Evolutionary conservation across 2,329 filamentous ascomycete genomes (phyloP), one percentile per base, ranked within the genome.

Genomic region (Fusarium sp.): DNA sequence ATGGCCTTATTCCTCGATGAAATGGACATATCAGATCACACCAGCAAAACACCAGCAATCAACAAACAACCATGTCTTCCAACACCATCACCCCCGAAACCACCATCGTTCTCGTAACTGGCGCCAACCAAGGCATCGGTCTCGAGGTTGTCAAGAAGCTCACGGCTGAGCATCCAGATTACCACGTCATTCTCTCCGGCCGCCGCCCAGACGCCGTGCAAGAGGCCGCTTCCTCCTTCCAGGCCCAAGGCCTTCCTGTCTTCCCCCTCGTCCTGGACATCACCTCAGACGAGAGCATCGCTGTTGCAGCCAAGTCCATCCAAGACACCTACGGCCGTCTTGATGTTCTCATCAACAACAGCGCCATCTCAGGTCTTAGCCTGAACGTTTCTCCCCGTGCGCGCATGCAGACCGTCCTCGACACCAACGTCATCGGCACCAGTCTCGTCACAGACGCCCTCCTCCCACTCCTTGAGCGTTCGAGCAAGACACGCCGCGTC

Each of bases 331-430:
- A 70, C n/a, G 64, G 62, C 5, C 70, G 40, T 18, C 69, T 74
- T 9, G 71, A 74, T 27, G 61, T 74, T 16, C 69, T 74, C 45
- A 24, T 74, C 64, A 69, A 74, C 62, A 73, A 71, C 61, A 73
- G 74, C 34, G 61, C 66, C 62, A 69, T 73, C 62, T 67, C 65
- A 6, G 65, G 65, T 24, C 42, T 57, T 16, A 45, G 61, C 9
- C 40, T 73, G 29, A 16, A 54, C 8, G 20, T 57, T 11, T 59
- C 69, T 29, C 54, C 37, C 6, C 63, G 65, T n/a, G 67, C 66
- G 29, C 66, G 66, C 27, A 74, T 72, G 69, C 64, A 71, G 45
- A 47, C 64, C 22, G 60, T 73, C 57, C 71, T 68, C 34, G 62
- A 71, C 57, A 71, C 71, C 40, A 73, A 76, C 35, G 66, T 70